Conservation (phyloP, 2,329 filamentous ascomycete genomes). For the Sporothrix luriei region DNA sequence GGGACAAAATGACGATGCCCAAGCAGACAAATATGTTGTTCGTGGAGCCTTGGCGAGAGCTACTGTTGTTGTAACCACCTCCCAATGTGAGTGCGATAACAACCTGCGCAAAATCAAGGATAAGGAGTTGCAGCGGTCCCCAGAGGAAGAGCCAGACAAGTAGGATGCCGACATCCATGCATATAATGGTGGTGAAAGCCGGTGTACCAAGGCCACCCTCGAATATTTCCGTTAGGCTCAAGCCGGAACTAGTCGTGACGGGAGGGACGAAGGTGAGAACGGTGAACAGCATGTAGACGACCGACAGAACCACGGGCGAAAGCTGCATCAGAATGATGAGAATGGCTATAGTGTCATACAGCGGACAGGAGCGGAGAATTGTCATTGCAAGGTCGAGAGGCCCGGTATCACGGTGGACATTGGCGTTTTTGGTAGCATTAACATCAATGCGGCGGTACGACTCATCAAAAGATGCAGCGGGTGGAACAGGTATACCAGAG, state of each 20-base stretch:
- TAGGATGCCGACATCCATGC: constrained; percentile 81
- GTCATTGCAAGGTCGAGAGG: constrained; percentile 78
- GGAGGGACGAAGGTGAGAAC: constrained; percentile 90
- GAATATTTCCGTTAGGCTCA: constrained; percentile 88
- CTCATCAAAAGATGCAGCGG: constrained; percentile 46
- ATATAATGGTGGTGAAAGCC: constrained; percentile 79
- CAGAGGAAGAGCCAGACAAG: constrained; percentile 85
- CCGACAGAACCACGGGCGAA: constrained; percentile 81
- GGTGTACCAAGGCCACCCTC: constrained; percentile 84
- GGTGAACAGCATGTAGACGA: constrained; percentile 90
- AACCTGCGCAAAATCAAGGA: constrained; percentile 86
- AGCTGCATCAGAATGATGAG: constrained; percentile 94
- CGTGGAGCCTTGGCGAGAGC: constrained; percentile 67
- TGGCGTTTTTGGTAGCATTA: constrained; percentile 67
- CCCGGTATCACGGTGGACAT: constrained; percentile 69
- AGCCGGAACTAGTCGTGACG: constrained; percentile 72
- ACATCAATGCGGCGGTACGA: constrained; percentile 69
- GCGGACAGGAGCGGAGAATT: constrained; percentile 84
- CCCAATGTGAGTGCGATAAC: constrained; percentile 90
- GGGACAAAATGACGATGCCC: constrained; percentile 63
- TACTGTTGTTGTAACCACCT: constrained; percentile 61
- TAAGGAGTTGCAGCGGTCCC: constrained; percentile 83
- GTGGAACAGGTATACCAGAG: constrained; percentile 39
- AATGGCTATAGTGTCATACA: constrained; percentile 94
- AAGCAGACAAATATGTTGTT: constrained; percentile 73